Evolutionary conservation across 1,284 basidiomycete species (phyloP).

Genomic region (Pseudozyma sp.): DNA sequence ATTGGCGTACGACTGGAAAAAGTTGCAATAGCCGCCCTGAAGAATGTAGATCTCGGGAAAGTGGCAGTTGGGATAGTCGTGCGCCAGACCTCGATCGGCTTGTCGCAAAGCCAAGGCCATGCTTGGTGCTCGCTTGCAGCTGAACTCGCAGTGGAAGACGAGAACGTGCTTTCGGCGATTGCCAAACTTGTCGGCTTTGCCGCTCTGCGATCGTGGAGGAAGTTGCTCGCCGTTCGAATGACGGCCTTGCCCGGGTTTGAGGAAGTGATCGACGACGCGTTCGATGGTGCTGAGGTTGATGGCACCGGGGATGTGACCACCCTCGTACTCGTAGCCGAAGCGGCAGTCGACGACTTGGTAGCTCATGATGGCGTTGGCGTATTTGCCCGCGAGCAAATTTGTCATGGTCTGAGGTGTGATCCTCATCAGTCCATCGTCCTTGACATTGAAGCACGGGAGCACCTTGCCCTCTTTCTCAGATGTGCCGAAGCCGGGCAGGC

Average conservation of each 20-base stretch:
- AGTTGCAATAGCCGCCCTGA: conserved; percentile 92
- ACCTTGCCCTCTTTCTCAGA: conserved; percentile 80
- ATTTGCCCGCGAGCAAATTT: conserved; percentile 60
- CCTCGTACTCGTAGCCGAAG: conserved; percentile 95
- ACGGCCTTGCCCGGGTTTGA: conserved; percentile 73
- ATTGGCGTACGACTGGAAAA: conserved; percentile 77
- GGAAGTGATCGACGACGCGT: conserved; percentile 83
- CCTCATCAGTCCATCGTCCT: conserved; percentile 93
- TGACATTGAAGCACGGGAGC: conserved; percentile 90
- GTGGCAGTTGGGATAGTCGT: conserved; percentile 89
- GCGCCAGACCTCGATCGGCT: conserved; percentile 86
- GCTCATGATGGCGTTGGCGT: conserved; percentile 53
- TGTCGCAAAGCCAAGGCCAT: conserved; percentile 95
- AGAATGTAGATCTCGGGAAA: conserved; percentile 98
- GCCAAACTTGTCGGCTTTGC: conserved; percentile 73
- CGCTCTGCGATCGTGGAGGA: conserved; percentile 74
- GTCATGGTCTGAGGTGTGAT: conserved; percentile 78
- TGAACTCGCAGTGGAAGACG: conserved; percentile 99
- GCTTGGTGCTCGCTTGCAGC: conserved; percentile 91
- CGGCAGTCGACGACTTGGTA: conserved; percentile 87
- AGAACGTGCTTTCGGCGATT: conserved; percentile 79
- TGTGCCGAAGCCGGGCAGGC: conserved; percentile 62
- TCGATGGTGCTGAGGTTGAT: conserved; percentile 89
- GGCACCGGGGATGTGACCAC: conserved; percentile 91
- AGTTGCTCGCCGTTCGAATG: conserved; percentile 58